Evolutionary conservation across 1,139 yeast genomes (phyloP), one percentile per base, ranked within the genome.

Genomic region (Taphrina wiesneri): DNA sequence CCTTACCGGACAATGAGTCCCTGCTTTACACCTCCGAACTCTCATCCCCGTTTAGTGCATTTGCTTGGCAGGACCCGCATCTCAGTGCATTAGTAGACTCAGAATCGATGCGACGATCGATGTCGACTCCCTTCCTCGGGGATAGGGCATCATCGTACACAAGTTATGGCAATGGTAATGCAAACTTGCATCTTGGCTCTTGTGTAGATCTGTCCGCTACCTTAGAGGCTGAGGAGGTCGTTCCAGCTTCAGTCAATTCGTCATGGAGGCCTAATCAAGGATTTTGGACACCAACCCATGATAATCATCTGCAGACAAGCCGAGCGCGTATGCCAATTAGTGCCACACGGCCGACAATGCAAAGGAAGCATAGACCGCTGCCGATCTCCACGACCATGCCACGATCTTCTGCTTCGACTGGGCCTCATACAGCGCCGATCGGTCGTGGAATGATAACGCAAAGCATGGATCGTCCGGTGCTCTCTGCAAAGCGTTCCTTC

Each of bases 401-500:
- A 13, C 43, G 26, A 11, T 25, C 51, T 11, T 41, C 32, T 9
- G 34, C 11, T 17, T 25, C 51, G 7, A 36, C 56, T 4, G 45
- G 23, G 3, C 43, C 56, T n/a, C 64, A 51, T 17, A 60, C 64
- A 13, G 64, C 64, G 3, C 64, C 64, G 11, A 34, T 60, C 19
- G 57, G 41, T 23, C 64, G 64, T 6, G 32, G 59, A 15, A 21
- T 36, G 46, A 25, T 54, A 36, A 11, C 9, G 19, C 47, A 21
- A 25, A 28, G n/a, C 15, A 17, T 51, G 3, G 53, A 15, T 5
- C 56, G 64, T 5, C 64, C 64, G 15, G 25, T 25, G 6, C 28
- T 49, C 17, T 36, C 57, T 13, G 47, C 57, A n/a, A 60, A 60
- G 64, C 49, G 64, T 6, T 60, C 64, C 23, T 60, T 60, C 32